Base-by-base conservation (phyloP, 2,329 filamentous ascomycete genomes). In the Lasiodiplodia sp. region DNA sequence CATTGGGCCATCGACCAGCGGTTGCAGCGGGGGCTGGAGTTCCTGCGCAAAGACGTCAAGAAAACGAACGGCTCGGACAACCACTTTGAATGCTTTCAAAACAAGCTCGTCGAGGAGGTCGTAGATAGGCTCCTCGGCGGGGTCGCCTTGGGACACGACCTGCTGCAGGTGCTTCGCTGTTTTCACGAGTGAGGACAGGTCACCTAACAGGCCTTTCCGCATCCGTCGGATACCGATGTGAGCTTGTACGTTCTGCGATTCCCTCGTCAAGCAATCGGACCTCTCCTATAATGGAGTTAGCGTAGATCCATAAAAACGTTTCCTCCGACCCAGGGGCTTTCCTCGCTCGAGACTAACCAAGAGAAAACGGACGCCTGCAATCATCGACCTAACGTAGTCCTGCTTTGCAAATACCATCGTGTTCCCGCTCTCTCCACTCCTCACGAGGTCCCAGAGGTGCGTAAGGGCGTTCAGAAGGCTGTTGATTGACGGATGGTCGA, bases 341-440 rank as follows among this genome's bases (percentile, higher is more conserved):
- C n/a, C 11, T 52, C n/a, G n/a, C 28, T 67, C 25, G n/a, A 23
- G 16, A 86, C 92, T 82, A 86, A 96, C 93, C 79, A 99, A 80
- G 52, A 99, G 86, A 81, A 91, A 94, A 58, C 96, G 89, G 68
- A 98, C 95, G 38, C 96, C 96, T 10, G 94, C 94, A 75, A 98
- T 96, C 76, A 97, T 91, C 28, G 93, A 93, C 80, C 94, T 91
- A 86, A 97, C 95, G 77, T 97, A 96, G 77, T 97, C 94, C 78
- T 97, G 93, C 78, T 94, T 94, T 57, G 91, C 89, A 77, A 97
- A 97, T 60, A 94, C 90, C 73, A 91, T 87, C 66, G 89, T 86
- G 74, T 94, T 92, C 66, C 90, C 91, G 66, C 91, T 88, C 25
- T 89, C 89, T 38, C 92, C 92, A 75, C 91, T 93, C 74, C 92